Conservation (phyloP, 129 eudicot genomes). For the Erigeron canadensis region DNA sequence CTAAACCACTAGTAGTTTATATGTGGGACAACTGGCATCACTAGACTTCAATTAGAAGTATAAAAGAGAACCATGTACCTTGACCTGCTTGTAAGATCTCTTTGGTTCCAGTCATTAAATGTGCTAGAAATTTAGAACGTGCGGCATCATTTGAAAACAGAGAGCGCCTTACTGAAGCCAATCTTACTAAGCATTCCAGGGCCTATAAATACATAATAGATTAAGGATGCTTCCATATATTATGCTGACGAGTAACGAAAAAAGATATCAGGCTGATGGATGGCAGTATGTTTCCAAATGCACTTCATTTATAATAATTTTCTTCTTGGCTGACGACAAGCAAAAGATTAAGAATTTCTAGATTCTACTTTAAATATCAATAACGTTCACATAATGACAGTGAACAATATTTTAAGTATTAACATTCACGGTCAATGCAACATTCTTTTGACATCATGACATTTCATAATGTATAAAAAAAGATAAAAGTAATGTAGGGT, state of each 20-base stretch:
- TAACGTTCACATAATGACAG: not conserved
- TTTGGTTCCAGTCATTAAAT: slow-evolving; percentile 89
- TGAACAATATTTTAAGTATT: not conserved
- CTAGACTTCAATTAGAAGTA: not conserved
- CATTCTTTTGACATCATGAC: slow-evolving; percentile 4
- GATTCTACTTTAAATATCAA: slow-evolving; percentile 1
- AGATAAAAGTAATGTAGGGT: slow-evolving; percentile 15
- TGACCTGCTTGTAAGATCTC: slow-evolving; percentile 91
- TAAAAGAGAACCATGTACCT: slow-evolving; percentile 43
- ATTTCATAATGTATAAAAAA: not conserved
- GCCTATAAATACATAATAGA: slow-evolving; percentile 43
- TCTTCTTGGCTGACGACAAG: slow-evolving; percentile 1
- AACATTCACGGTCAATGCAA: slow-evolving; percentile 13
- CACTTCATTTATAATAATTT: slow-evolving; percentile 2
- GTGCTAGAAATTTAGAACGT: slow-evolving; percentile 87
- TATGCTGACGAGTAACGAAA: not conserved
- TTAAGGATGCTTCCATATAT: not conserved
- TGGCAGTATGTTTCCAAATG: slow-evolving; percentile 2
- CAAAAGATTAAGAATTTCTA: not conserved
- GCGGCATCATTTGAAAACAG: slow-evolving; percentile 78
- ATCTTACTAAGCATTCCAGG: slow-evolving; percentile 90
- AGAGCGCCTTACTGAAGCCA: slow-evolving; percentile 96
- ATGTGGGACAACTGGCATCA: not conserved
- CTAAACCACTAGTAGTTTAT: not conserved
- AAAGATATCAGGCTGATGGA: not conserved